A percentile compares a stretch with the other conserved stretches of the same genome.
Conservation (phyloP, 305 asterid genomes). For the Stenogyne calaminthoides region DNA sequence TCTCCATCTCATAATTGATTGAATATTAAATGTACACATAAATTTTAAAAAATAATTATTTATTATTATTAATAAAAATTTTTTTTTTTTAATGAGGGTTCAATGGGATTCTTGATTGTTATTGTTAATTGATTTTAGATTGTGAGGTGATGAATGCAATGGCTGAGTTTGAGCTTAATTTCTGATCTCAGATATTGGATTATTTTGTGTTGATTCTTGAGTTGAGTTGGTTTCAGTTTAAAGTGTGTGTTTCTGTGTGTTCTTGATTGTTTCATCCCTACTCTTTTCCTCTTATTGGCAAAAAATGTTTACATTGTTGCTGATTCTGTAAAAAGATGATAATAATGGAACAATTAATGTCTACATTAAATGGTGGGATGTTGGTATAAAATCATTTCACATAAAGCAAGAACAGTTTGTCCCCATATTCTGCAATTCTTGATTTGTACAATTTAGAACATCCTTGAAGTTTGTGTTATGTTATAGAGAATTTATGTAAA, state of each 20-base stretch:
- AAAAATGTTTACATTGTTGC: not conserved
- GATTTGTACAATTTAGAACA: not conserved
- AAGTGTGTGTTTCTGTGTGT: not conserved
- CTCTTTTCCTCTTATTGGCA: not conserved
- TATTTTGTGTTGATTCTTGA: constrained; percentile 11
- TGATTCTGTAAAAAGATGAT: not conserved
- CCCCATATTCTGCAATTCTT: not conserved
- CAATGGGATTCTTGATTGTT: not conserved
- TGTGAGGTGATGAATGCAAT: constrained; percentile 7
- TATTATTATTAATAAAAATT: no score
- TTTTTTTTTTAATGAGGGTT: no score
- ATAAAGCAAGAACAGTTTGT: not conserved
- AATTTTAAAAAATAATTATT: no score
- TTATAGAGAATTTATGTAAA: no score
- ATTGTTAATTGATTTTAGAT: not conserved
- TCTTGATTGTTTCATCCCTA: not conserved
- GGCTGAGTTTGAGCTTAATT: constrained; percentile 13
- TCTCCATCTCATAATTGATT: no score
- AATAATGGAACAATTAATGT: not conserved
- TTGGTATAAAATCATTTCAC: not conserved
- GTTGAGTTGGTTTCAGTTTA: constrained; percentile 16
- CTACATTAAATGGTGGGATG: constrained; percentile 8
- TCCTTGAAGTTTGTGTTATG: not conserved
- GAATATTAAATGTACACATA: no score
- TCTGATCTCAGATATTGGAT: not conserved